These are phyloP conservation scores for Apiotrichum sp. DNA, from an alignment of 1,284 basidiomycete species.

Conservation along the genomic window DNA sequence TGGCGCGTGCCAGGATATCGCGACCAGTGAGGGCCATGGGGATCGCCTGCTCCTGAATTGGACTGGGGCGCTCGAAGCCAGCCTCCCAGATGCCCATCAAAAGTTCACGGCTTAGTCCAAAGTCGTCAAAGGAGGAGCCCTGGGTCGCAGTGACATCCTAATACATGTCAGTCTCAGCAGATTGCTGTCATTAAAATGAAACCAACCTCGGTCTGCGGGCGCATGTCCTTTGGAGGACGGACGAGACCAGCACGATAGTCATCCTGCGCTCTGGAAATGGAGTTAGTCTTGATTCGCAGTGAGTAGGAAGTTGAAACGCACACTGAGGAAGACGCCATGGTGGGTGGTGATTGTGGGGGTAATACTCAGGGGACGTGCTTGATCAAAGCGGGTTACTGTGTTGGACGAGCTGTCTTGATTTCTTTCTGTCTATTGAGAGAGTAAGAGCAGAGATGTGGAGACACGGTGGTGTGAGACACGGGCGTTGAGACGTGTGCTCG, in stretches of 20 bases:
- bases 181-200: neutral
- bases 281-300: no score
- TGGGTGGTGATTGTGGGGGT: conserved; percentile 3
- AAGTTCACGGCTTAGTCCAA: conserved; percentile 68
- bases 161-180: neutral
- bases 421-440: neutral
- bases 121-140: conserved; percentile 86
- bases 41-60: conserved; percentile 97
- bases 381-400: no score
- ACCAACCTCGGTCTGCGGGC: conserved; percentile 77
- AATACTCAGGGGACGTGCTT: no score
- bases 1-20: conserved; percentile 69
- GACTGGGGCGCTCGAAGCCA: conserved; percentile 92
- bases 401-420: no score
- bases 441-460: no score
- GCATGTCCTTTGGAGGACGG: conserved; percentile 79
- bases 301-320: conserved; percentile 11
- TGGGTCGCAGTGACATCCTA: conserved; percentile 83
- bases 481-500: no score
- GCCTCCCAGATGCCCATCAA: conserved; percentile 94
- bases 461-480: no score
- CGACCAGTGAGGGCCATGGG: conserved; percentile 78
- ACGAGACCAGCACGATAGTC: conserved; percentile 54
- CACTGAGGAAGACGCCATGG: conserved; percentile 46
- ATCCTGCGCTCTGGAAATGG: conserved; percentile 13